phyloP scores from a whole-genome alignment of 371 early-diverging fungal species.

The Coemansia linderi region DNA sequence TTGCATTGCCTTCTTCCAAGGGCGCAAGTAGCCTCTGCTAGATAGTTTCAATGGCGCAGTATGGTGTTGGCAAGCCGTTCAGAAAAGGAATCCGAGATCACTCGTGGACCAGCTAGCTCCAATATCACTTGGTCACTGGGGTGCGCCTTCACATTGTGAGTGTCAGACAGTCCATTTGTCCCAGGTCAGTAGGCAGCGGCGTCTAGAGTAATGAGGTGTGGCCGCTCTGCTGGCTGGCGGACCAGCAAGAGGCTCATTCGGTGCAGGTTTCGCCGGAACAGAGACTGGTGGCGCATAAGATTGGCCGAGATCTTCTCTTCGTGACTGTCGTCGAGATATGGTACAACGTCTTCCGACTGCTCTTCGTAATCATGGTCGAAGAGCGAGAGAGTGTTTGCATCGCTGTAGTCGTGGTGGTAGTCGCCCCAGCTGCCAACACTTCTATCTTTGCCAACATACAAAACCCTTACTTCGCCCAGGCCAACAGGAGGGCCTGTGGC shows the following conservation, averaged over 20 bases:
- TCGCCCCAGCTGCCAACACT: conserved; percentile 8
- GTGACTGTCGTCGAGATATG: conserved; percentile 38
- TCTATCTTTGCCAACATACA: conserved; percentile 21
- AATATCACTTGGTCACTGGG: too few species aligned
- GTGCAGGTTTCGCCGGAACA: conserved; percentile 18
- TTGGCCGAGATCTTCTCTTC: conserved; percentile 37
- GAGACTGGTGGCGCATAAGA: conserved; percentile 27
- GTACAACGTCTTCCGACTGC: conserved; percentile 24
- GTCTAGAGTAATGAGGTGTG: not conserved
- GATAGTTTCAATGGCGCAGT: too few species aligned
- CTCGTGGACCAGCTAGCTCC: too few species aligned
- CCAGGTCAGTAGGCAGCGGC: not conserved
- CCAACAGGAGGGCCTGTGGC: not conserved
- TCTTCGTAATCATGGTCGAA: not conserved
- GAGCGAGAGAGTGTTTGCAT: conserved; percentile 5
- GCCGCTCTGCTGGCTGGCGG: conserved; percentile 8
- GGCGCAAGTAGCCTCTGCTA: too few species aligned
- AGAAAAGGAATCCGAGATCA: too few species aligned
- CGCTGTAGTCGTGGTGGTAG: conserved; percentile 13
- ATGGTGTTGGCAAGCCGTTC: too few species aligned
- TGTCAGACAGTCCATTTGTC: not conserved
- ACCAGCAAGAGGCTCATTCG: conserved; percentile 12
- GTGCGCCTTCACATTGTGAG: too few species aligned
- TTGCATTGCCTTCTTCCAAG: too few species aligned
- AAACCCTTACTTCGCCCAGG: conserved; percentile 11